Conservation (phyloP, 2,329 filamentous ascomycete species). For the Microthyrium microscopicum region DNA sequence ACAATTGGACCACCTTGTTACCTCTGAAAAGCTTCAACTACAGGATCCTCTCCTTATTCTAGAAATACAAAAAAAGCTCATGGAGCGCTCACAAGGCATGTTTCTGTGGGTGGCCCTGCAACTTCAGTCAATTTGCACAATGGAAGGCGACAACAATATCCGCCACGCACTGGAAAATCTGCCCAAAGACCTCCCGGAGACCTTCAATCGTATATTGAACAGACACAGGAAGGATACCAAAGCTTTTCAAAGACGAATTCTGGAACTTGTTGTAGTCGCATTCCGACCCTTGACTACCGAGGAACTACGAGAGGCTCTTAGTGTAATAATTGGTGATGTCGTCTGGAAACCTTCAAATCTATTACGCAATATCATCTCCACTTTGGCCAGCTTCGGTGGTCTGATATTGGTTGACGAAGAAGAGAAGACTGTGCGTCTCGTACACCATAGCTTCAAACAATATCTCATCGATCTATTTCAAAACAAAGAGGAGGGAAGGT, state of each 20-base stretch:
- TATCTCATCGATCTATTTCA: conserved; percentile 15
- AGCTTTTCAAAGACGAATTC: conserved; percentile 13
- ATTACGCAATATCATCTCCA: conserved; percentile 14
- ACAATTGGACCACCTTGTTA: conserved; percentile 14
- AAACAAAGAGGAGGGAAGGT: conserved; percentile 8
- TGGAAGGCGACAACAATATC: conserved; percentile 22
- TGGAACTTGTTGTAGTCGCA: conserved; percentile 19
- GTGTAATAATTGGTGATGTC: conserved; percentile 18
- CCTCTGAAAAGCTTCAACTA: conserved; percentile 10
- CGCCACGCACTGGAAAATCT: conserved; percentile 17
- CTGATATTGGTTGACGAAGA: conserved; percentile 22
- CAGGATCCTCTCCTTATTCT: conserved; percentile 14
- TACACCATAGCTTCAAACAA: conserved; percentile 22
- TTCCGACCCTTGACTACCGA: conserved; percentile 16
- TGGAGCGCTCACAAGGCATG: conserved; percentile 20
- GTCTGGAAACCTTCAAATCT: conserved; percentile 13
- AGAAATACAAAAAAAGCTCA: conserved; percentile 14
- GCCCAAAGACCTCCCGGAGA: conserved; percentile 17
- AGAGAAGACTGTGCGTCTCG: conserved; percentile 14
- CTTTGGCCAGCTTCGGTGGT: conserved; percentile 18
- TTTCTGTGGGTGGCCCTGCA: conserved; percentile 24
- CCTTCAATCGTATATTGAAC: conserved; percentile 17
- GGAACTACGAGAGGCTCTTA: conserved; percentile 24
- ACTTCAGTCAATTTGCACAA: conserved; percentile 18
- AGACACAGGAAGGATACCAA: conserved; percentile 10